Evolutionary conservation across 768 basidiomycete genomes (phyloP).

Genomic region (Termitomyces sp.): DNA sequence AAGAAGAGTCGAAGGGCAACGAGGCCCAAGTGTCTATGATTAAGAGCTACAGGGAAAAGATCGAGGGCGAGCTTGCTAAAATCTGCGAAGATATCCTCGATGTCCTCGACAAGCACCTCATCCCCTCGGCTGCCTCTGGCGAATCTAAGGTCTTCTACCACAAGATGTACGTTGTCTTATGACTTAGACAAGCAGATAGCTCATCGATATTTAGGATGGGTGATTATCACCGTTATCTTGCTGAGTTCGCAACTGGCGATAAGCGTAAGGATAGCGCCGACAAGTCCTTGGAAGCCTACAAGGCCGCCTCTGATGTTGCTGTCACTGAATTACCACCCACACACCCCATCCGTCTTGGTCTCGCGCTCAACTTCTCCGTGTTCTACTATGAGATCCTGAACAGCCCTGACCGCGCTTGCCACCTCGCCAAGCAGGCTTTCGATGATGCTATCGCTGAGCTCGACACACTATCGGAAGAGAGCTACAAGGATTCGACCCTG

Average conservation of each 20-base stretch:
- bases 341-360: conserved; percentile 97
- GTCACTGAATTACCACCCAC: conserved; percentile 93
- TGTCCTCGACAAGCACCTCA: conserved; percentile 96
- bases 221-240: conserved; percentile 98
- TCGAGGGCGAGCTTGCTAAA: conserved; percentile 93
- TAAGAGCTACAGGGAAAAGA: conserved; percentile 97
- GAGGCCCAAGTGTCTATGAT: conserved; percentile 96
- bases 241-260: conserved; percentile 97
- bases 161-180: conserved; percentile 72
- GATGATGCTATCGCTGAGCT: conserved; percentile 99
- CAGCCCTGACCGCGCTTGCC: conserved; percentile 97
- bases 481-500: conserved; percentile 98
- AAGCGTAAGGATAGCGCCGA: conserved; percentile 96
- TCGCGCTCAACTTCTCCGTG: conserved; percentile 98
- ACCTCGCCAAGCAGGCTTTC: conserved; percentile 98
- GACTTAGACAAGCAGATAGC: conserved; percentile 3
- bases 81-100: conserved; percentile 99
- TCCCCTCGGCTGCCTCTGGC: conserved; percentile 92
- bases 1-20: conserved; percentile 98
- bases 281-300: conserved; percentile 96
- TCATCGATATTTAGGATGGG: conserved; percentile 73
- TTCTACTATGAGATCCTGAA: conserved; percentile 99
- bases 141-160: conserved; percentile 99
- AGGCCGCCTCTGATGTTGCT: conserved; percentile 96
- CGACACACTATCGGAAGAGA: conserved; percentile 97